These are phyloP conservation scores for Closterium sp. DNA, from an alignment of 139 green algal genomes.

Conservation along the genomic window DNA sequence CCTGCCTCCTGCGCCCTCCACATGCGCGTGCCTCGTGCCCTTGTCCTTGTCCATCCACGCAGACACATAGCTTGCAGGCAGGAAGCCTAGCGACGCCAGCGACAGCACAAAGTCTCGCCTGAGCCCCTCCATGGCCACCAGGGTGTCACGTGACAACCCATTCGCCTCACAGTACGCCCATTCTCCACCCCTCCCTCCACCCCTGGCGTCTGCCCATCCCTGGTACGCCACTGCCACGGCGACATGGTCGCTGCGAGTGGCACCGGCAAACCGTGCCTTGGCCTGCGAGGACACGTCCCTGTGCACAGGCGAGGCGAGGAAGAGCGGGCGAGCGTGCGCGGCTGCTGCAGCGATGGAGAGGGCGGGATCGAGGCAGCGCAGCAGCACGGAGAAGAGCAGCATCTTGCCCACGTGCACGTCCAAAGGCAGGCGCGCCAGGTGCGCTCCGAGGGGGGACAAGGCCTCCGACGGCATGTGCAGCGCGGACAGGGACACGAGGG, in stretches of 20 bases:
- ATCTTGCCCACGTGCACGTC: constrained; percentile 77
- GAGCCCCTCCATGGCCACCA: constrained; percentile 43
- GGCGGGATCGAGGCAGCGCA: constrained; percentile 73
- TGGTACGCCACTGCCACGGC: constrained; percentile 45
- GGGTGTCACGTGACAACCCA: constrained; percentile 41
- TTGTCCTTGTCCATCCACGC: constrained; percentile 4
- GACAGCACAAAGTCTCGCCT: constrained; percentile 38
- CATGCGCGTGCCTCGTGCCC: neutral
- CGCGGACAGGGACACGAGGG: constrained; percentile 55
- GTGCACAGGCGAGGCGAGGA: constrained; percentile 24
- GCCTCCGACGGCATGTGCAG: constrained; percentile 38
- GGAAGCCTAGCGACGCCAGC: constrained; percentile 50
- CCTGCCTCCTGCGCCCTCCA: neutral
- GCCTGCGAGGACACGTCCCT: constrained; percentile 38
- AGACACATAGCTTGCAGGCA: constrained; percentile 8
- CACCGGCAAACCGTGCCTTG: constrained; percentile 41
- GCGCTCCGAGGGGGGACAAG: constrained; percentile 74
- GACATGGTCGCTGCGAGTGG: constrained; percentile 51
- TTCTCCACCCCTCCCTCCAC: constrained; percentile 18
- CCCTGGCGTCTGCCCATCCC: constrained; percentile 30
- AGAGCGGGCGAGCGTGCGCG: neutral
- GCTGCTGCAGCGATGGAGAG: constrained; percentile 69
- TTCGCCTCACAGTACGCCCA: constrained; percentile 39
- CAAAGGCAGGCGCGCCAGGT: constrained; percentile 80
- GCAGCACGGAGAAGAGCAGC: constrained; percentile 75